Evolutionary conservation across 108 stramenopile species (phyloP), one percentile per base, ranked within the genome.

Genomic region (Licmophora abbreviata): DNA sequence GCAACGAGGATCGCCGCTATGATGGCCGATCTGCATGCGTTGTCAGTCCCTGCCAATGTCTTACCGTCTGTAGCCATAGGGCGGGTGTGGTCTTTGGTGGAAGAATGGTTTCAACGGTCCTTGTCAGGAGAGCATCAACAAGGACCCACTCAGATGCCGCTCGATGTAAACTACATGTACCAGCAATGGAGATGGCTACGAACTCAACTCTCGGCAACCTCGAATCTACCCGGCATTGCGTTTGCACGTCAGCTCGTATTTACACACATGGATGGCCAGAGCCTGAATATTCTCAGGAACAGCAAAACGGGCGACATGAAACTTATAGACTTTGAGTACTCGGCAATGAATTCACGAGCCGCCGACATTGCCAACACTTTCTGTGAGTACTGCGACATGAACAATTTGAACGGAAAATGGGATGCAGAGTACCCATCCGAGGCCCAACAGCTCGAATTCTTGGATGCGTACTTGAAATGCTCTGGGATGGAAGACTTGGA

Each of bases 341-440:
- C 76, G 15, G 79, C 79, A 11, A 70, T 61, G 66, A 92, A 85
- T 60, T 64, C 69, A 21, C 63, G 85, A 22, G 88, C 72, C 8
- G 58, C 69, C 12, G 89, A 92, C 58, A 65, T 92, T 50, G 89
- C 79, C 24, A 92, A 92, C 42, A 82, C 85, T n/a, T 92, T 83
- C 59, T 83, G 78, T 40, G 88, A 82, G 55, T 56, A 65, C 46
- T 69, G 71, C 50, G 66, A 90, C 37, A 74, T 77, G 72, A 81
- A 68, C 44, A 74, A 81, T 54, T 44, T 86, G 14, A 45, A 56
- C 20, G 73, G 77, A 25, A 64, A 85, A 37, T 84, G 64, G 52
- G 58, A 44, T 4, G 36, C 30, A 25, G 63, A 83, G 53, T 90
- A 74, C 64, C 83, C 83, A 7, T 56, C 62, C 6, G 34, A 27